A percentile compares a stretch with the other conserved stretches of the same genome.
phyloP scores from a whole-genome alignment of 164 flowering plant species.

The Tetracentron sinense region DNA sequence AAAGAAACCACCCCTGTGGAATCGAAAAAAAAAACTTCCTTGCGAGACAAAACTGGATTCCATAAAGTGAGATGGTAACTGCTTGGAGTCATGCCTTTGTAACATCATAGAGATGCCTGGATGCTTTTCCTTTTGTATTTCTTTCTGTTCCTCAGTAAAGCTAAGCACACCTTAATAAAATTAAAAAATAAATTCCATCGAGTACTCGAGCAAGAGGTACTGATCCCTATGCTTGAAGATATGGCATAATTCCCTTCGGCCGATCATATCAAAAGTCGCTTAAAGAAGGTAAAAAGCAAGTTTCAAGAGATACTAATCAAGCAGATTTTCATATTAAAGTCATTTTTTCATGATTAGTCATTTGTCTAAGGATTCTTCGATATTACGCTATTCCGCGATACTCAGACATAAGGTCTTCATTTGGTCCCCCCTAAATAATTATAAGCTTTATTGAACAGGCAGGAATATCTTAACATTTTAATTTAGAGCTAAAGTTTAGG shows the following conservation, averaged over 20 bases:
- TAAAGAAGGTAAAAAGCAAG: not conserved
- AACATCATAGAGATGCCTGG: not conserved
- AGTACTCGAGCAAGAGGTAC: not conserved
- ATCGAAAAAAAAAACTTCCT: not conserved
- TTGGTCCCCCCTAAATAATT: too few relatives aligned
- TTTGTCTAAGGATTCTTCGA: not conserved
- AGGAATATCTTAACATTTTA: too few relatives aligned
- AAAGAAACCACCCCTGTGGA: not conserved
- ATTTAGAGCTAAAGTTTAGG: too few relatives aligned
- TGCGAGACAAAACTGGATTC: slow-evolving; percentile 1
- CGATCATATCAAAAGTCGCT: slow-evolving; percentile 5
- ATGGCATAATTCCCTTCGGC: not conserved
- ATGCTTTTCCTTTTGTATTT: not conserved
- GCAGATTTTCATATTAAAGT: slow-evolving; percentile 2
- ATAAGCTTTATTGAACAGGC: too few relatives aligned
- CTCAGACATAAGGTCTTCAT: not conserved
- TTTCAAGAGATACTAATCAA: slow-evolving; percentile 6
- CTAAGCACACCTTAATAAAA: not conserved
- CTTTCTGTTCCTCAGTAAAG: not conserved
- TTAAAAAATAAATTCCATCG: not conserved
- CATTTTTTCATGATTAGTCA: not conserved
- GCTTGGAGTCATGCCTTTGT: slow-evolving; percentile 3
- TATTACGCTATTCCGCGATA: not conserved
- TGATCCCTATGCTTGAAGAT: slow-evolving; percentile 5
- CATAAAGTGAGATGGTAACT: not conserved